phyloP scores from a whole-genome alignment of 306 rosid genomes.

The Fagus crenata region DNA sequence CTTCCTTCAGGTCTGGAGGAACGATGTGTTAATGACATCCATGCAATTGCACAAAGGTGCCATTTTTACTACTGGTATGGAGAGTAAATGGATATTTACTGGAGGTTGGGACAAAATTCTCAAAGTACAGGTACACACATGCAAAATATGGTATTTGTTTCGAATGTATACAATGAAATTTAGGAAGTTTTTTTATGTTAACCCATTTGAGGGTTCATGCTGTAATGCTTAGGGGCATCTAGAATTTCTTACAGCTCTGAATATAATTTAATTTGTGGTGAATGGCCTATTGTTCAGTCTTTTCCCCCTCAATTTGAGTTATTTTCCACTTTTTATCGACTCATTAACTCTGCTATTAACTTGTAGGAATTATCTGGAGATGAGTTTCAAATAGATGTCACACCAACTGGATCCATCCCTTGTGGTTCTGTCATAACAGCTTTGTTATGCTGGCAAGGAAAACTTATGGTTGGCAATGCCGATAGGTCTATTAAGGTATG shows the following conservation, averaged over 20 bases:
- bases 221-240: not conserved
- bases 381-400: constrained; percentile 59
- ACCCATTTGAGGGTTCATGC: not conserved
- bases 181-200: constrained; percentile 5
- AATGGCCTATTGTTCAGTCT: constrained; percentile 15
- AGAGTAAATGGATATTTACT: constrained; percentile 68
- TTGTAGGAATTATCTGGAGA: constrained; percentile 73
- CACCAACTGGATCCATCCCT: constrained; percentile 58
- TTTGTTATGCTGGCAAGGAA: constrained; percentile 71
- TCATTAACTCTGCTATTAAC: constrained; percentile 22
- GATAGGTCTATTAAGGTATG: constrained; percentile 70
- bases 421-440: constrained; percentile 60
- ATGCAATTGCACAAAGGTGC: constrained; percentile 66
- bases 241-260: not conserved
- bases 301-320: not conserved
- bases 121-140: constrained; percentile 71
- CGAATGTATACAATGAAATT: constrained; percentile 15
- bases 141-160: constrained; percentile 14
- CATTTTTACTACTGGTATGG: constrained; percentile 58
- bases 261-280: constrained; percentile 4
- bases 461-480: constrained; percentile 71
- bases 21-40: constrained; percentile 59
- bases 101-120: constrained; percentile 86
- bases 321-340: constrained; percentile 19
- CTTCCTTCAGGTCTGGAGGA: constrained; percentile 75